Evolutionary conservation across 2,329 filamentous ascomycete genomes (phyloP).

Genomic region (Beauveria australis): DNA sequence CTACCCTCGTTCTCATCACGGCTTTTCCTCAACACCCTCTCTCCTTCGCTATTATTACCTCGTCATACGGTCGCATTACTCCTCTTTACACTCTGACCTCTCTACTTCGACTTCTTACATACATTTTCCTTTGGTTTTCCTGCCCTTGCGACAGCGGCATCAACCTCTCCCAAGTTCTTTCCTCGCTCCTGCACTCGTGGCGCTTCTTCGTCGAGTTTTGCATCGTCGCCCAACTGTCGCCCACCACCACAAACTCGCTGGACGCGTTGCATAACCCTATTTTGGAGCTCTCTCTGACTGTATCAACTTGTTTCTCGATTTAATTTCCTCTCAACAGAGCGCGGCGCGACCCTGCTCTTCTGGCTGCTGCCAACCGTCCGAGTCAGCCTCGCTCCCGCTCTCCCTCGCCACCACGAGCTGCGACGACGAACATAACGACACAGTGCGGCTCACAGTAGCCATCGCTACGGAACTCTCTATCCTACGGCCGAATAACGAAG

Average conservation of each 20-base stretch:
- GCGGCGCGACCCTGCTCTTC: constrained; percentile 5
- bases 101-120: background rate
- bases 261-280: background rate
- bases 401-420: background rate
- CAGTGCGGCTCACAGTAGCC: background rate
- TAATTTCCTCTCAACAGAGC: background rate
- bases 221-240: background rate
- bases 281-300: background rate
- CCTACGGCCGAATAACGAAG: background rate
- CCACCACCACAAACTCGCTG: background rate
- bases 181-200: constrained; percentile 2
- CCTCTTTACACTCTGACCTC: background rate
- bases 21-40: constrained; percentile 6
- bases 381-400: background rate
- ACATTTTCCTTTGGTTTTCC: background rate
- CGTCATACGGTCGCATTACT: background rate
- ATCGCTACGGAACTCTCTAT: background rate
- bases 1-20: constrained; percentile 9
- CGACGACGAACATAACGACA: background rate
- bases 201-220: constrained; percentile 1
- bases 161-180: background rate
- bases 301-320: background rate
- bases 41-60: constrained; percentile 7
- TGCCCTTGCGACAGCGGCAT: background rate
- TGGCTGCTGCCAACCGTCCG: background rate